A percentile compares a stretch with the other conserved stretches of the same genome.
These are phyloP conservation scores for Termitomyces sp. DNA, from an alignment of 768 basidiomycete genomes.

Conservation along the genomic window DNA sequence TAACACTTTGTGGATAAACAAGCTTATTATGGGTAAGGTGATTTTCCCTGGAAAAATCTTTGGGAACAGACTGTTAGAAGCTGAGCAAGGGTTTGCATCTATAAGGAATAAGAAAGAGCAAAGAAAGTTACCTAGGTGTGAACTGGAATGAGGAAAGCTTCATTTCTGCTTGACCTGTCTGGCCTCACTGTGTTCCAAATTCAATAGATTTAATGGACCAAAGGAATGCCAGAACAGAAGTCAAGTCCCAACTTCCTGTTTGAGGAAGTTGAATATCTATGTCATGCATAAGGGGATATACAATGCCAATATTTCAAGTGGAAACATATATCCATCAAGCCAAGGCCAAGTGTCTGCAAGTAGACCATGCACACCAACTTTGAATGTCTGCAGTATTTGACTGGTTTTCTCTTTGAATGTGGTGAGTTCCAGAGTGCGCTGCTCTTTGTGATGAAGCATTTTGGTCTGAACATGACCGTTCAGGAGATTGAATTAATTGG, in stretches of 20 bases:
- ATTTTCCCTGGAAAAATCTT: conserved; percentile 65
- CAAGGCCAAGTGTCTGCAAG: conserved; percentile 38
- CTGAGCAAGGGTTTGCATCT: conserved; percentile 32
- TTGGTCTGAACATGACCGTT: conserved; percentile 48
- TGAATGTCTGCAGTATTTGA: conserved; percentile 69
- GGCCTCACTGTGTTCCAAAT: conserved; percentile 70
- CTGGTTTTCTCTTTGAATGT: conserved; percentile 82
- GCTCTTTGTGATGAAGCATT: conserved; percentile 65
- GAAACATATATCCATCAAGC: conserved; percentile 52
- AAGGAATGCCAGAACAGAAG: conserved; percentile 72
- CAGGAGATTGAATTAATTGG: not conserved
- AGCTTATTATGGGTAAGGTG: conserved; percentile 71
- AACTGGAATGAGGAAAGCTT: conserved; percentile 81
- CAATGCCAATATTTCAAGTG: conserved; percentile 72
- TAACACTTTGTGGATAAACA: conserved; percentile 74
- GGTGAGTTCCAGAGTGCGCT: conserved; percentile 70
- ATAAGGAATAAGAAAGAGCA: not conserved
- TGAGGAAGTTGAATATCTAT: conserved; percentile 49
- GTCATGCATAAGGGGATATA: conserved; percentile 75
- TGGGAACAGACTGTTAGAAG: conserved; percentile 68
- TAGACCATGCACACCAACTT: conserved; percentile 46
- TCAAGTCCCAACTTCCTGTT: conserved; percentile 31
- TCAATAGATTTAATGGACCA: conserved; percentile 74
- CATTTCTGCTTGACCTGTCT: conserved; percentile 77
- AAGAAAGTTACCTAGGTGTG: conserved; percentile 57